Evolutionary conservation across 2,329 filamentous ascomycete species (phyloP).

Genomic region (Dothideomycetes sp.): DNA sequence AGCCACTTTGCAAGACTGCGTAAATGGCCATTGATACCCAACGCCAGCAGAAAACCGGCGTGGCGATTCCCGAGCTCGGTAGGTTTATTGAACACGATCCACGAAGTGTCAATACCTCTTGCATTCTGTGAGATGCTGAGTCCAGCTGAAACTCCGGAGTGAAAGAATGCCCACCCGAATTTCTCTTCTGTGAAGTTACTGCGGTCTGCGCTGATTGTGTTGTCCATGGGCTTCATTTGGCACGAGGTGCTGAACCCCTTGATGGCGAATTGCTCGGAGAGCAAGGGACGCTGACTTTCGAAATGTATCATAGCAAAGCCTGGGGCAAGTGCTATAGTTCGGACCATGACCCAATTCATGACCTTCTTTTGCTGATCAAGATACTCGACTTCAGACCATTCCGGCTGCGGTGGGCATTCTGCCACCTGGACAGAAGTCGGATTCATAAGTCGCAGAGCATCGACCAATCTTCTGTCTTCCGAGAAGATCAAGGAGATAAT

Average conservation of each 20-base stretch:
- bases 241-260: conserved; percentile 87
- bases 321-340: conserved; percentile 79
- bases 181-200: conserved; percentile 85
- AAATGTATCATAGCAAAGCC: conserved; percentile 84
- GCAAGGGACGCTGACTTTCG: conserved; percentile 71
- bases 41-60: conserved; percentile 80
- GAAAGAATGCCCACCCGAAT: conserved; percentile 97
- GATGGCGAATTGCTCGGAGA: conserved; percentile 86
- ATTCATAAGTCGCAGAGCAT: conserved; percentile 76
- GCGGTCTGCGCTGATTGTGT: conserved; percentile 88
- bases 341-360: conserved; percentile 72
- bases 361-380: conserved; percentile 87
- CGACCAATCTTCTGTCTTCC: conserved; percentile 79
- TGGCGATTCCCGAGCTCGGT: conserved; percentile 90
- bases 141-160: conserved; percentile 87
- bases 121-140: conserved; percentile 81
- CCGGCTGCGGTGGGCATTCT: conserved; percentile 62
- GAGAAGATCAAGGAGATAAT: conserved; percentile 82
- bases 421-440: conserved; percentile 70
- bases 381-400: conserved; percentile 76
- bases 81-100: conserved; percentile 98
- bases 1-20: conserved; percentile 94
- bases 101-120: conserved; percentile 92
- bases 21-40: conserved; percentile 91
- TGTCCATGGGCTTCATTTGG: conserved; percentile 82